Evolutionary conservation across 495 filamentous ascomycete species (phyloP).

Genomic region (Penicillium mononematosum): DNA sequence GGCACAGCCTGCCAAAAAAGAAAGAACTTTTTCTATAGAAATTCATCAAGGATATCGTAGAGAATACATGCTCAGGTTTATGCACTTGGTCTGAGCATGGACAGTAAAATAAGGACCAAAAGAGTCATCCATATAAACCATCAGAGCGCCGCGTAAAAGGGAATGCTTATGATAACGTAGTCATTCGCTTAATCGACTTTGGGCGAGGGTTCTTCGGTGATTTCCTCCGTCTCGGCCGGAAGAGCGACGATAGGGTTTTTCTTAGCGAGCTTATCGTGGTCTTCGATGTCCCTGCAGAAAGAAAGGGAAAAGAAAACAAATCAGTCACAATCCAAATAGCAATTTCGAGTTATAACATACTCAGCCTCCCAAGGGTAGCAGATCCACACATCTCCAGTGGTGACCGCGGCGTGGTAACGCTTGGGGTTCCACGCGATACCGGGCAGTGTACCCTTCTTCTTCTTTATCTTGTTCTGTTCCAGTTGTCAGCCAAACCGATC

Average conservation of each 20-base stretch:
- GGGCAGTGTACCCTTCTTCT: slow-evolving; percentile 98
- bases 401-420: slow-evolving; percentile 80
- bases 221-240: too few species aligned
- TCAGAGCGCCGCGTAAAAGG: slow-evolving; percentile 27
- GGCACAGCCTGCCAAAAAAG: slow-evolving; percentile 6
- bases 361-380: slow-evolving; percentile 99
- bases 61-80: slow-evolving; percentile 20
- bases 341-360: slow-evolving; percentile 41
- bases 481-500: slow-evolving; percentile 2
- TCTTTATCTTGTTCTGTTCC: slow-evolving; percentile 87
- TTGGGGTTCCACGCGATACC: too few species aligned
- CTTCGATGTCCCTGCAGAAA: slow-evolving; percentile 73
- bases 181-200: slow-evolving; percentile 19
- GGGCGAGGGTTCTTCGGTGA: slow-evolving; percentile 39
- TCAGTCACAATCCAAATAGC: slow-evolving; percentile 7
- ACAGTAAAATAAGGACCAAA: slow-evolving; percentile 14
- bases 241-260: neutral
- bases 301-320: slow-evolving; percentile 11
- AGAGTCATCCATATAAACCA: slow-evolving; percentile 13
- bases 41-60: slow-evolving; percentile 38
- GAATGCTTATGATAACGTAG: slow-evolving; percentile 26
- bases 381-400: slow-evolving; percentile 92
- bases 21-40: slow-evolving; percentile 25
- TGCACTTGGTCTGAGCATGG: slow-evolving; percentile 12
- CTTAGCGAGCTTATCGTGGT: slow-evolving; percentile 76